Percentiles rank a stretch among this genome's conserved stretches.
Conservation (phyloP, 1,284 basidiomycete species). For the Laetiporus sulphureus region DNA sequence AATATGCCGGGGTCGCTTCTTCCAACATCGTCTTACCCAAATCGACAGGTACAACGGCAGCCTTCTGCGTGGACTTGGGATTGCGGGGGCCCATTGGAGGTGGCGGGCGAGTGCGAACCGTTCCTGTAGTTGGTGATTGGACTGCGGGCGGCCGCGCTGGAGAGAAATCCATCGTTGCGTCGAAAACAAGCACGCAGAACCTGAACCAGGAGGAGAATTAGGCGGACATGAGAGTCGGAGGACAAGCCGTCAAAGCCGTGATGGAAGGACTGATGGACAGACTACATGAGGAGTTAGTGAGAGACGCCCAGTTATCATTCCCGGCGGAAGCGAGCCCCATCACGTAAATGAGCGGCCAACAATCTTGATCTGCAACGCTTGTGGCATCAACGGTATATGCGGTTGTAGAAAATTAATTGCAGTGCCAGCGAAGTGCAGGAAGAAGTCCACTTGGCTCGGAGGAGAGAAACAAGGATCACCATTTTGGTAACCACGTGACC, state of each 20-base stretch:
- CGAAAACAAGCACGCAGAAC: not conserved
- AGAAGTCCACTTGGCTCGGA: no score
- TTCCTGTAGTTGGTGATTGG: slow-evolving; percentile 5
- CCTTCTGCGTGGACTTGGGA: slow-evolving; percentile 14
- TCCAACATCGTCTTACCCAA: slow-evolving; percentile 13
- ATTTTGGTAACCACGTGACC: no score
- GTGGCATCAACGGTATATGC: no score
- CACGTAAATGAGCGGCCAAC: no score
- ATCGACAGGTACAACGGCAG: slow-evolving; percentile 18
- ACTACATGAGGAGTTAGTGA: slow-evolving; percentile 1
- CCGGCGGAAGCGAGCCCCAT: no score
- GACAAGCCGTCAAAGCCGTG: slow-evolving; percentile 8
- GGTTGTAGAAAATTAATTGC: no score
- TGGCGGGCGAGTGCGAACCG: slow-evolving; percentile 8
- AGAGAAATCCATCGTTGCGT: slow-evolving; percentile 15
- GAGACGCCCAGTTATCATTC: not conserved
- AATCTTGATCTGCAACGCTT: no score
- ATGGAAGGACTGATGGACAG: slow-evolving; percentile 5
- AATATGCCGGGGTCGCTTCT: slow-evolving; percentile 12
- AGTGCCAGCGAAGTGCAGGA: no score
- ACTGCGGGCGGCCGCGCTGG: slow-evolving; percentile 16
- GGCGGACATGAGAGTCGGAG: slow-evolving; percentile 14
- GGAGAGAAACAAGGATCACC: no score
- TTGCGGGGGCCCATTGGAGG: slow-evolving; percentile 18
- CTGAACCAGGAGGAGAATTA: slow-evolving; percentile 2